Evolutionary conservation across 441 rosid species (phyloP).

Genomic region (Pelargonium cotyledonis): DNA sequence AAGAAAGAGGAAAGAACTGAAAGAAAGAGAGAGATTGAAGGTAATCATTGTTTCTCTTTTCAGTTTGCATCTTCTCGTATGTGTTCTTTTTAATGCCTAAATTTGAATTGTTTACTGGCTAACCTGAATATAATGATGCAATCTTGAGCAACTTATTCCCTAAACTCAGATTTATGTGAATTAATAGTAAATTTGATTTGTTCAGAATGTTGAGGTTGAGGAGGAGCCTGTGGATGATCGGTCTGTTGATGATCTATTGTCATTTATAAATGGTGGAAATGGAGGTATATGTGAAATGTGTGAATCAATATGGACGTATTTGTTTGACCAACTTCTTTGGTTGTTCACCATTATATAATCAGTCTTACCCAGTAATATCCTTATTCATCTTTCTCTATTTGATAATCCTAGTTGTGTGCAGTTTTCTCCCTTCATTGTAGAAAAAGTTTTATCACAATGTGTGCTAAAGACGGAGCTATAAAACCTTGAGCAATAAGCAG

Average conservation of each 20-base stretch:
- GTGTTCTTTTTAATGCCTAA: neutral
- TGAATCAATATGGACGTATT: too few species aligned
- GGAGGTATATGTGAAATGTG: conserved; percentile 22
- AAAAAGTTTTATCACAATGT: too few species aligned
- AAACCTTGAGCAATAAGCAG: too few species aligned
- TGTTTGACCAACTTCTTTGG: neutral
- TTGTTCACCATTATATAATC: neutral
- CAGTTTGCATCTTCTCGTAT: neutral
- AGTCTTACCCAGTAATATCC: too few species aligned
- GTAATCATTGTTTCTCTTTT: conserved; percentile 20
- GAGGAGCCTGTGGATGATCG: conserved; percentile 41
- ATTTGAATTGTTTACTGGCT: neutral
- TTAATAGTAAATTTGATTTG: conserved; percentile 5
- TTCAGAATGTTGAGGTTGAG: conserved; percentile 37
- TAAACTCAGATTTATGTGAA: neutral
- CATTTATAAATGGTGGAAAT: conserved; percentile 41
- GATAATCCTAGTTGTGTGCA: neutral
- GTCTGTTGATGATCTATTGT: conserved; percentile 39
- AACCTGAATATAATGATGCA: neutral
- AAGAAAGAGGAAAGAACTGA: conserved; percentile 53
- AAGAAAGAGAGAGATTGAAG: conserved; percentile 52
- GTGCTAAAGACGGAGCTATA: neutral
- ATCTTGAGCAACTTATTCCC: neutral
- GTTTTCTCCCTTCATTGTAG: neutral
- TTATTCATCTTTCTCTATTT: neutral